Percentiles rank a stretch among this genome's conserved stretches.
Evolutionary conservation across 2,329 filamentous ascomycete species (phyloP).

Genomic region (Ophiostoma himal-ulmi): DNA sequence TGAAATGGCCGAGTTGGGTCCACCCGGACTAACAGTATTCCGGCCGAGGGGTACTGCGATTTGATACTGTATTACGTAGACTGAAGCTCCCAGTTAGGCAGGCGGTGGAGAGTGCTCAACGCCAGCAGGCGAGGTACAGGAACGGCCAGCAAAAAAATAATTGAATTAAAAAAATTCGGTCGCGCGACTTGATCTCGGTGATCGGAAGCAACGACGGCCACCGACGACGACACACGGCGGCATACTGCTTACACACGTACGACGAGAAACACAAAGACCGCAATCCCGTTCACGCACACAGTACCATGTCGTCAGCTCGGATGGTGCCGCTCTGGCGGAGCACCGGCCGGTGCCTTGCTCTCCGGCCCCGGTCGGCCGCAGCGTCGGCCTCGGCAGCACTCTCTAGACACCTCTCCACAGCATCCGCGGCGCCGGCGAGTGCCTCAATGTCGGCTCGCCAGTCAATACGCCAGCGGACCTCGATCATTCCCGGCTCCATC

Average conservation of each 20-base stretch:
- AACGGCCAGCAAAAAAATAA: conserved; percentile 19
- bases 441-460: background rate
- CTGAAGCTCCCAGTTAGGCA: background rate
- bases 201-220: conserved; percentile 7
- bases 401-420: background rate
- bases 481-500: conserved; percentile 23
- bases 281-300: background rate
- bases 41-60: background rate
- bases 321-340: conserved; percentile 41
- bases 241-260: background rate
- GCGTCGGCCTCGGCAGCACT: conserved; percentile 2
- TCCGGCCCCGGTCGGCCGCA: conserved; percentile 35
- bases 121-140: background rate
- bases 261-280: background rate
- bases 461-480: background rate
- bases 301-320: conserved; percentile 36
- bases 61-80: no score
- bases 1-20: background rate
- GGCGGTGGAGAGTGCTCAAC: background rate
- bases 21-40: conserved; percentile 10
- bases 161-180: conserved; percentile 21
- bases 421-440: no score
- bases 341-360: conserved; percentile 39
- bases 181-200: conserved; percentile 20
- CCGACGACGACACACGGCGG: conserved; percentile 6